phyloP scores from a whole-genome alignment of 805 yeast species.

The Hemisphaericaspora nanyangensis region DNA sequence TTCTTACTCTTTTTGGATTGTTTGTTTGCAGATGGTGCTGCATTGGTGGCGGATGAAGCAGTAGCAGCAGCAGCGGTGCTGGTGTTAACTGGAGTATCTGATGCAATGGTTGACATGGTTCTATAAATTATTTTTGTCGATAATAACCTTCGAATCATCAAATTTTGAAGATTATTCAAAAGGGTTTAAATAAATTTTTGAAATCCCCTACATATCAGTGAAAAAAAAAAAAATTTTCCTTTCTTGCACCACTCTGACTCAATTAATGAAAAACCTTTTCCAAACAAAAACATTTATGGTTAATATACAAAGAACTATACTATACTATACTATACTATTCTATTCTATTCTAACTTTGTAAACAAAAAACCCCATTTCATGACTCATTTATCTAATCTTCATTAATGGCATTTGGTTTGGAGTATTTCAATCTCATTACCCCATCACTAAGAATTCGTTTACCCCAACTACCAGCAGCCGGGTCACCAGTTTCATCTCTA shows the following conservation, averaged over 20 bases:
- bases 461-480: slow-evolving; percentile 94
- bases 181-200: too few species aligned
- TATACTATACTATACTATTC: too few species aligned
- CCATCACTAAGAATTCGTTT: slow-evolving; percentile 62
- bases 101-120: slow-evolving; percentile 3
- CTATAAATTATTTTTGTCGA: not conserved
- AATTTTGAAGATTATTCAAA: not conserved
- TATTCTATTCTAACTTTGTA: too few species aligned
- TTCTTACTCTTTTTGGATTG: slow-evolving; percentile 23
- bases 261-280: too few species aligned
- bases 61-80: slow-evolving; percentile 7
- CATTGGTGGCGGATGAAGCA: slow-evolving; percentile 7
- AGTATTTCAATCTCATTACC: slow-evolving; percentile 38
- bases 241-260: too few species aligned
- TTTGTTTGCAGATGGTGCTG: slow-evolving; percentile 5
- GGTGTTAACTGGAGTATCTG: slow-evolving; percentile 10
- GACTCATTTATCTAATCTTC: slow-evolving; percentile 37
- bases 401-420: slow-evolving; percentile 37
- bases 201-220: too few species aligned
- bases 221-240: slow-evolving; percentile 4
- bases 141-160: slow-evolving; percentile 1
- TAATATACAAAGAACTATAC: too few species aligned
- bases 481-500: slow-evolving; percentile 91
- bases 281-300: too few species aligned
- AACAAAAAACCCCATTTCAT: too few species aligned